phyloP scores from a whole-genome alignment of 192 early-diverging fungal species.

The Dispira simplex region DNA sequence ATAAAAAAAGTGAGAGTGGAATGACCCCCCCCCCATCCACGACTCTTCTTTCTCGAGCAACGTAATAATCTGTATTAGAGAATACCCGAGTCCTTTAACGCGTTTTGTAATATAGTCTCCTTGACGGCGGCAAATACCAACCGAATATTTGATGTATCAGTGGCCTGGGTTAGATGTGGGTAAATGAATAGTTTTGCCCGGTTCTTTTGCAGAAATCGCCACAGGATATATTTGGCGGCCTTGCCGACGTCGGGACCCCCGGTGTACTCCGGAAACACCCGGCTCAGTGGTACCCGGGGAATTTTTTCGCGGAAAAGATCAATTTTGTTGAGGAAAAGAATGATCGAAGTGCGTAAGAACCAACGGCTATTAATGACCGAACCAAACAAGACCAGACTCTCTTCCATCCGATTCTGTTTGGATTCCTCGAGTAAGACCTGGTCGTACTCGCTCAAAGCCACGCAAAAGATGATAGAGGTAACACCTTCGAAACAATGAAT shows the following conservation, averaged over 20 bases:
- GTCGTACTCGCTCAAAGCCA: constrained; percentile 86
- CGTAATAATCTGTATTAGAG: constrained; percentile 18
- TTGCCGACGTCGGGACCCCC: constrained; percentile 63
- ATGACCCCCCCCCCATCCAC: no score
- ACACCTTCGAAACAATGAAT: constrained; percentile 78
- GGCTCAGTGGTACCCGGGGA: constrained; percentile 51
- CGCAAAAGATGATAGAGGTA: constrained; percentile 87
- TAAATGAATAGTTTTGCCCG: constrained; percentile 68
- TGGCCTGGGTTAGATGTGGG: constrained; percentile 81
- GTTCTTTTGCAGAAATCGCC: constrained; percentile 77
- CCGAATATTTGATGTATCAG: constrained; percentile 77
- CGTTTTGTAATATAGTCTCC: constrained; percentile 81
- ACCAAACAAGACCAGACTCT: constrained; percentile 80
- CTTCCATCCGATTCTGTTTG: constrained; percentile 76
- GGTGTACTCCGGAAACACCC: constrained; percentile 80
- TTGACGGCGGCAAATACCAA: constrained; percentile 88
- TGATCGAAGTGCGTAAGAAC: constrained; percentile 84
- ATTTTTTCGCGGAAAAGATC: constrained; percentile 79
- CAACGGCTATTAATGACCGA: constrained; percentile 85
- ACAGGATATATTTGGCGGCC: constrained; percentile 76
- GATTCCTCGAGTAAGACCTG: constrained; percentile 80
- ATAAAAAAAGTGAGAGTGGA: no score
- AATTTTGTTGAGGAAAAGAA: constrained; percentile 89
- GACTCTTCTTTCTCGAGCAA: neutral
- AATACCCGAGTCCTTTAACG: constrained; percentile 63